Conservation (phyloP, 2,329 filamentous ascomycete species). For the Monascus ruber region DNA sequence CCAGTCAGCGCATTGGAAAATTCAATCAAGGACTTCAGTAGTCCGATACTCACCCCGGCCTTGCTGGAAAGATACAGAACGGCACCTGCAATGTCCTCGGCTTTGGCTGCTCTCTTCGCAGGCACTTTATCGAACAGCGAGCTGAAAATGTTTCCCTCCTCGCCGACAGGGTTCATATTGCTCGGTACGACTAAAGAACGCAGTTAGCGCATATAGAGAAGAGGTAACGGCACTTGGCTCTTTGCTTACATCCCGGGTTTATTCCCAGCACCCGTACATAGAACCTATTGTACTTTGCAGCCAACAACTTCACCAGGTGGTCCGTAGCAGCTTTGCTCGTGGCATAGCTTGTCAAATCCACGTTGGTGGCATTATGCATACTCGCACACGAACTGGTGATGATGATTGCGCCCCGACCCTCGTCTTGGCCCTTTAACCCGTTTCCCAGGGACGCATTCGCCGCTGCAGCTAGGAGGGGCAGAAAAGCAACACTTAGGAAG, state of each 20-base stretch:
- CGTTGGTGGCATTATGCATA: constrained; percentile 43
- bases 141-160: constrained; percentile 31
- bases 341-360: constrained; percentile 43
- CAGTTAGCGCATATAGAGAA: constrained; percentile 1
- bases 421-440: constrained; percentile 19
- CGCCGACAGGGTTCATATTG: constrained; percentile 35
- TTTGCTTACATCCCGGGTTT: constrained; percentile 33
- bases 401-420: constrained; percentile 37
- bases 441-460: constrained; percentile 16
- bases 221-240: neutral
- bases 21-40: neutral
- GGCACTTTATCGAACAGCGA: constrained; percentile 31
- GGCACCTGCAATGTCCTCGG: constrained; percentile 34
- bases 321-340: constrained; percentile 43
- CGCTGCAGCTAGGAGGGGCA: constrained; percentile 34
- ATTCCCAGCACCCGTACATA: constrained; percentile 35
- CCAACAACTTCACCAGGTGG: constrained; percentile 39
- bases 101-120: constrained; percentile 26
- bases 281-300: constrained; percentile 36
- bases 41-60: constrained; percentile 24
- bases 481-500: constrained; percentile 37
- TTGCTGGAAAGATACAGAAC: constrained; percentile 33
- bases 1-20: neutral
- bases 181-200: constrained; percentile 29
- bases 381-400: constrained; percentile 43